Conservation (phyloP, 176 grass and related monocot species). For the Cenchrus fungigraminus region DNA sequence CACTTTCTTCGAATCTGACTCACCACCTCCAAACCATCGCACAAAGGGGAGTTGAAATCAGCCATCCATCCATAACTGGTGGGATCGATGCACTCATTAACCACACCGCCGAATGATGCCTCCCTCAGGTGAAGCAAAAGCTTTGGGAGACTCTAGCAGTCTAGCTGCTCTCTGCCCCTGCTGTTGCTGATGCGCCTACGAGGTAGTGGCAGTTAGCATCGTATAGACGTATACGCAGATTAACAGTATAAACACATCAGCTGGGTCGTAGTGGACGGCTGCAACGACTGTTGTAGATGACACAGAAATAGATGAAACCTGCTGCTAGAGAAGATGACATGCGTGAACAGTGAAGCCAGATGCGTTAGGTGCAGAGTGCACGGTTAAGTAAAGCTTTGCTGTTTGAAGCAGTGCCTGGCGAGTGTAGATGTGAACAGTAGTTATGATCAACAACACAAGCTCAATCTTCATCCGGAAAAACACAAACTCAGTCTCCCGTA, state of each 20-base stretch:
- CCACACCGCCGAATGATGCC: slow-evolving; percentile 48
- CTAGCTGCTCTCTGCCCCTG: not conserved
- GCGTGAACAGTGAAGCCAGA: not conserved
- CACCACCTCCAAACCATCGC: not conserved
- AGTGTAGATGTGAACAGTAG: not conserved
- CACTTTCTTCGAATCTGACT: slow-evolving; percentile 42
- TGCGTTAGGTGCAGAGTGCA: not conserved
- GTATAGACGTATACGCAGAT: not conserved
- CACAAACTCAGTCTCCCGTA: too few relatives aligned
- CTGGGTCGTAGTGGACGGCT: too few relatives aligned
- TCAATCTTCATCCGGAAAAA: not conserved
- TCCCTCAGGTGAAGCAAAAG: slow-evolving; percentile 42
- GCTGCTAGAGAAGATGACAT: not conserved
- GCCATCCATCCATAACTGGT: not conserved
- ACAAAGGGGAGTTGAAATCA: slow-evolving; percentile 13
- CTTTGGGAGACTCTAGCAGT: not conserved
- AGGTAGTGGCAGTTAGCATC: not conserved
- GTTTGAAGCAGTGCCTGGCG: not conserved
- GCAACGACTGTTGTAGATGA: not conserved
- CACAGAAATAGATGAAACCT: not conserved
- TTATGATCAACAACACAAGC: not conserved
- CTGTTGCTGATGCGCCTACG: not conserved
- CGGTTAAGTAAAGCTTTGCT: not conserved
- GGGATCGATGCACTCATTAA: slow-evolving; percentile 16
- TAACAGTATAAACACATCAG: not conserved